Conservation (phyloP, 257 asterid species). For the Solanum piurae region DNA sequence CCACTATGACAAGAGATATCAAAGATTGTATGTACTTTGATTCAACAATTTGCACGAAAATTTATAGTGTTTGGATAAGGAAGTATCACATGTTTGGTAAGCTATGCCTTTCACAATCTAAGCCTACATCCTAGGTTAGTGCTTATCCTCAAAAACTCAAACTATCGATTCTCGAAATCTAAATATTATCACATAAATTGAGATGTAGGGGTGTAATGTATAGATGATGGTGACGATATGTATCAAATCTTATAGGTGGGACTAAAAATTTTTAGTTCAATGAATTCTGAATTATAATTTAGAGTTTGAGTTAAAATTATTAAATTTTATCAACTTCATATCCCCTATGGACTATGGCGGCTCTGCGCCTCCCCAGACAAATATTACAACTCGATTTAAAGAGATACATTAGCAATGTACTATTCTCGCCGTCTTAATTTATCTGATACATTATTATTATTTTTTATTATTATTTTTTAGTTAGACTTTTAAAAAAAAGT, state of each 20-base stretch:
- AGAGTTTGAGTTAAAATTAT: background rate
- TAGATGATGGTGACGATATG: background rate
- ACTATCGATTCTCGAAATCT: background rate
- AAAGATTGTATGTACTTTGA: background rate
- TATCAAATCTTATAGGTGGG: background rate
- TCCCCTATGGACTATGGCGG: too few relatives aligned
- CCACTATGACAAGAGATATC: background rate
- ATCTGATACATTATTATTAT: too few relatives aligned
- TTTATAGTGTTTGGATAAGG: background rate
- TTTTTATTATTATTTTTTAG: too few relatives aligned
- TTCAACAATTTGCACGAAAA: background rate
- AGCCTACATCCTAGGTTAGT: background rate
- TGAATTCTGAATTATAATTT: background rate
- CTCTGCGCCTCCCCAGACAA: background rate
- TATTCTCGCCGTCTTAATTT: too few relatives aligned
- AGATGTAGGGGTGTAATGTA: background rate
- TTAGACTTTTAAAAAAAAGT: too few relatives aligned
- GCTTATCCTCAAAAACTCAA: background rate
- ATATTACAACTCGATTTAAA: background rate
- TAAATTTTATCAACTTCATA: too few relatives aligned
- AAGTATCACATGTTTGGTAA: background rate
- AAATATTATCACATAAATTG: background rate
- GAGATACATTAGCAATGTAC: background rate
- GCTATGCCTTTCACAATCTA: background rate
- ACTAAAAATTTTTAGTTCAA: background rate